These are phyloP conservation scores for Termitomyces sp. DNA, from an alignment of 768 basidiomycete genomes.

Conservation along the genomic window DNA sequence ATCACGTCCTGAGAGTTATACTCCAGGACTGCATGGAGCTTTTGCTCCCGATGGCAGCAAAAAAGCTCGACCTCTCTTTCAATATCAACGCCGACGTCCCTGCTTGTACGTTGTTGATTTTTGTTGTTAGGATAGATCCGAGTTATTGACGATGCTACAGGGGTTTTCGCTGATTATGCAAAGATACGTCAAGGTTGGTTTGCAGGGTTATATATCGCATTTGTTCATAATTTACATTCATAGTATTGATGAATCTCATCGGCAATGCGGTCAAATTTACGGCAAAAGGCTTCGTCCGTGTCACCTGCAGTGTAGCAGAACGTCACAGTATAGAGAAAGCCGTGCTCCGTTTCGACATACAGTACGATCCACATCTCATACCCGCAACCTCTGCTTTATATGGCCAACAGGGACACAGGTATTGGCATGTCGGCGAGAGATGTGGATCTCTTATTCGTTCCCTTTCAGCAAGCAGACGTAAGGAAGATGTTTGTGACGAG, in stretches of 20 bases:
- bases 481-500: constrained; percentile 3
- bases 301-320: constrained; percentile 51
- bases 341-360: constrained; percentile 59
- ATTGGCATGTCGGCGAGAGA: constrained; percentile 66
- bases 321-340: constrained; percentile 36
- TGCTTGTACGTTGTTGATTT: constrained; percentile 35
- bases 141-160: constrained; percentile 19
- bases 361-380: constrained; percentile 28
- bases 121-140: background rate
- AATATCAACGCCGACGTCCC: constrained; percentile 67
- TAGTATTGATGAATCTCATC: constrained; percentile 73
- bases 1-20: constrained; percentile 2
- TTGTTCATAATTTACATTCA: background rate
- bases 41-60: constrained; percentile 67
- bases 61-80: constrained; percentile 69
- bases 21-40: constrained; percentile 72
- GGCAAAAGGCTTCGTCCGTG: constrained; percentile 53
- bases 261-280: constrained; percentile 79
- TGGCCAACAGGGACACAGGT: constrained; percentile 53
- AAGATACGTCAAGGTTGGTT: constrained; percentile 63
- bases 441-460: constrained; percentile 62
- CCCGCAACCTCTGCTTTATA: background rate
- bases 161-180: constrained; percentile 71
- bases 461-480: constrained; percentile 72
- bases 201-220: background rate